Percentiles rank a stretch among this genome's conserved stretches.
These are phyloP conservation scores for Dactylellina drechsleri DNA, from an alignment of 2,329 filamentous ascomycete species.

Conservation along the genomic window DNA sequence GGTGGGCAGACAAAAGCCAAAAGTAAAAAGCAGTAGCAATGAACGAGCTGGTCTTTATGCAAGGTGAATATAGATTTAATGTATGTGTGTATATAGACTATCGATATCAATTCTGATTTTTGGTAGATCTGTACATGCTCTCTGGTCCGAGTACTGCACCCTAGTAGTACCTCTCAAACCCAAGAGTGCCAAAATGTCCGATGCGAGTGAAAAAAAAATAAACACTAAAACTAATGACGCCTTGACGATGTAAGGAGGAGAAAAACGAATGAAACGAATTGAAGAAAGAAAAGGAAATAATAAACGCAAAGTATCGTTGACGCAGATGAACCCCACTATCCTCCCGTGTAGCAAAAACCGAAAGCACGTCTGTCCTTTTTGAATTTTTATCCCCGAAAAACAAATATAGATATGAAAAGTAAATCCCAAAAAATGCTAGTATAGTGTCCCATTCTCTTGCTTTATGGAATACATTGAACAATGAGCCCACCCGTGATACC, in stretches of 20 bases:
- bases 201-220: conserved; percentile 26
- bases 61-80: background rate
- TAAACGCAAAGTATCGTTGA: conserved; percentile 37
- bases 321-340: conserved; percentile 30
- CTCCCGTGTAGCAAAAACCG: conserved; percentile 38
- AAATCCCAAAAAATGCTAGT: conserved; percentile 39
- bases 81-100: conserved; percentile 7
- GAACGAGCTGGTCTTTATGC: too few species aligned
- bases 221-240: conserved; percentile 54
- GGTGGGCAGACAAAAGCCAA: conserved; percentile 9
- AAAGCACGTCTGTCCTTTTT: conserved; percentile 33
- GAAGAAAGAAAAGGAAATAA: conserved; percentile 40
- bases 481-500: conserved; percentile 26
- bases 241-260: conserved; percentile 52
- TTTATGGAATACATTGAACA: conserved; percentile 48
- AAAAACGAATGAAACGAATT: conserved; percentile 44
- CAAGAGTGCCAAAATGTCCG: conserved; percentile 23
- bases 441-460: conserved; percentile 31
- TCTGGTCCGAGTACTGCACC: conserved; percentile 6
- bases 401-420: conserved; percentile 37
- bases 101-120: conserved; percentile 47
- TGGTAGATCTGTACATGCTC: conserved; percentile 50
- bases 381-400: conserved; percentile 42
- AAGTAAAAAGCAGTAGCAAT: conserved; percentile 5
- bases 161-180: background rate